A percentile compares a stretch with the other conserved stretches of the same genome.
Conservation (phyloP, 768 basidiomycete species). For the Tulasnella sp. region DNA sequence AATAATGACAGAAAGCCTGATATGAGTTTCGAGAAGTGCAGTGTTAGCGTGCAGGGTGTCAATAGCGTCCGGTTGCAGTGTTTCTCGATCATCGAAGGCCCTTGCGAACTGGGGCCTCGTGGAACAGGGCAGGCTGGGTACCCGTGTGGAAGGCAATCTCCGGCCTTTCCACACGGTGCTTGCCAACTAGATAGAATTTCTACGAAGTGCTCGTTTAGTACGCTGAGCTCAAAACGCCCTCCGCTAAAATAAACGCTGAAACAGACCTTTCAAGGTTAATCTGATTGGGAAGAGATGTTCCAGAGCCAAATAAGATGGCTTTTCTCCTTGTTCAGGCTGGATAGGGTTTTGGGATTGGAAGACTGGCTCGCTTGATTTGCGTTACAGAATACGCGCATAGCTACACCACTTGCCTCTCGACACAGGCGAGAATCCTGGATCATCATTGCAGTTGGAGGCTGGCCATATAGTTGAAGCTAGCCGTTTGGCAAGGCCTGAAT, state of each 20-base stretch:
- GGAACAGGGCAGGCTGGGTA: not conserved
- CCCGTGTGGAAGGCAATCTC: not conserved
- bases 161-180: not conserved
- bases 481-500: too few species aligned
- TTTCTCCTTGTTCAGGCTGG: too few species aligned
- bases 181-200: not conserved
- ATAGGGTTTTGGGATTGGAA: too few species aligned
- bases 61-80: not conserved
- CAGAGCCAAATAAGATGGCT: too few species aligned
- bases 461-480: too few species aligned
- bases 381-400: too few species aligned
- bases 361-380: too few species aligned
- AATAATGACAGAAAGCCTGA: not conserved
- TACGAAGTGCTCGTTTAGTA: not conserved
- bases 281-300: too few species aligned
- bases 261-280: too few species aligned
- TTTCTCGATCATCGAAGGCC: not conserved
- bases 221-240: not conserved
- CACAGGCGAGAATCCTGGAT: too few species aligned
- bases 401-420: too few species aligned
- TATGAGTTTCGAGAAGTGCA: not conserved
- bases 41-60: not conserved
- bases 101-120: not conserved
- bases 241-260: not conserved
- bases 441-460: too few species aligned